Percentiles rank a stretch among this genome's conserved stretches.
Evolutionary conservation across 257 asterid species (phyloP).

Genomic region (Haberlea rhodopensis): DNA sequence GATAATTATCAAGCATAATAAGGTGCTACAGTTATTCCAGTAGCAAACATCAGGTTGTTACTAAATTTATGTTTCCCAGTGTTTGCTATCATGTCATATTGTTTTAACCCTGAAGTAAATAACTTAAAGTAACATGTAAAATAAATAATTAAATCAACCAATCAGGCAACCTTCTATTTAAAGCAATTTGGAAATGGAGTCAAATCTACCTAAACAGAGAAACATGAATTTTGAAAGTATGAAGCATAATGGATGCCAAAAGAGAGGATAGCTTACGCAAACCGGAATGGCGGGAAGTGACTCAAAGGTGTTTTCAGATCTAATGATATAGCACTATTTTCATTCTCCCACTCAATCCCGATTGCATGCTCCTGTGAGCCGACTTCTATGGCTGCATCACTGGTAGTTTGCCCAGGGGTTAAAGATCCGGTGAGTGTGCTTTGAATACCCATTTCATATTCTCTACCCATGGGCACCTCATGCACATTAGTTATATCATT

Average conservation of each 20-base stretch:
- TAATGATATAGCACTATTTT: constrained; percentile 67
- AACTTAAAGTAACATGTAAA: neutral
- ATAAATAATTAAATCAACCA: neutral
- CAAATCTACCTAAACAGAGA: constrained; percentile 15
- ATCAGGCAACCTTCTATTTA: constrained; percentile 10
- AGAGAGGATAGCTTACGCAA: constrained; percentile 64
- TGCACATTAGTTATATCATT: constrained; percentile 45
- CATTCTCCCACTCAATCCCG: constrained; percentile 76
- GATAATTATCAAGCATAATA: constrained; percentile 21
- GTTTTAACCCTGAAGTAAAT: constrained; percentile 7
- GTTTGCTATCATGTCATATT: neutral
- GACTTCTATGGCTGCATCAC: constrained; percentile 59
- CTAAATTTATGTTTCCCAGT: constrained; percentile 12
- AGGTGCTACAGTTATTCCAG: constrained; percentile 9
- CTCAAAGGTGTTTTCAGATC: constrained; percentile 91
- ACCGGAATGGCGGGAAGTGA: constrained; percentile 95
- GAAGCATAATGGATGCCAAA: constrained; percentile 18
- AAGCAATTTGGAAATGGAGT: constrained; percentile 7
- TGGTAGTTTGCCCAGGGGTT: constrained; percentile 50
- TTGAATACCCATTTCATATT: constrained; percentile 47
- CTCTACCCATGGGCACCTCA: constrained; percentile 60
- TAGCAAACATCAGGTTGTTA: constrained; percentile 11
- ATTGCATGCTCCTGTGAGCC: constrained; percentile 58
- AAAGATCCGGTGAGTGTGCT: constrained; percentile 47
- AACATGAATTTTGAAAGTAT: neutral